These are phyloP conservation scores for Phytophthora constricta DNA, from an alignment of 352 stramenopile genomes.

Conservation along the genomic window DNA sequence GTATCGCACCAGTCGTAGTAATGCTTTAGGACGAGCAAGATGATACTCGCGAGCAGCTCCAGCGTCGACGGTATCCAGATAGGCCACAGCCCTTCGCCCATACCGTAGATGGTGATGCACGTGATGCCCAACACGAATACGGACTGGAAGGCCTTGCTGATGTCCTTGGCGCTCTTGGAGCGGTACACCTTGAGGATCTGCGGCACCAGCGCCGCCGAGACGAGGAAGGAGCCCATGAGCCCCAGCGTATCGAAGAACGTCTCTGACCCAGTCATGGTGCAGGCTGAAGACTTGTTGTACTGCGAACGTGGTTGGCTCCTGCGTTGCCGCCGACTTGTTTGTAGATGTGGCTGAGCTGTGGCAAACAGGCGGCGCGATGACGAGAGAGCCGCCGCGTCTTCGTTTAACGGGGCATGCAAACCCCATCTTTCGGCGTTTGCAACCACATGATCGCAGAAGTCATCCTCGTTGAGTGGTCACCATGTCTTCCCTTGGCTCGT, in stretches of 20 bases:
- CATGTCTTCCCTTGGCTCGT: conserved; percentile 22
- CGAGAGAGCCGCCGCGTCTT: no score
- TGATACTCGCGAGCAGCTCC: conserved; percentile 46
- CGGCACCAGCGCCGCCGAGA: conserved; percentile 61
- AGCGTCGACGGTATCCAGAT: conserved; percentile 63
- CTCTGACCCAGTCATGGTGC: conserved; percentile 33
- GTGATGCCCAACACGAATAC: conserved; percentile 54
- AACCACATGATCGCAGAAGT: conserved; percentile 11
- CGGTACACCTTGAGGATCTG: conserved; percentile 68
- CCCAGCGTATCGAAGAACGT: conserved; percentile 59
- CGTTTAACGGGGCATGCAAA: conserved; percentile 5
- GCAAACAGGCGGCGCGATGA: conserved; percentile 1
- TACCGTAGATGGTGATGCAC: conserved; percentile 54
- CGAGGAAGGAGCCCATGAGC: conserved; percentile 66
- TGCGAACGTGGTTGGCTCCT: conserved; percentile 17
- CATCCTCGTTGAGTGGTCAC: conserved; percentile 25
- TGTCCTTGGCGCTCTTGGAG: conserved; percentile 62
- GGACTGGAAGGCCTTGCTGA: conserved; percentile 58
- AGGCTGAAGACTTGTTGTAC: neutral
- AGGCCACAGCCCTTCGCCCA: conserved; percentile 58
- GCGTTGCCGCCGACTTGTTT: neutral
- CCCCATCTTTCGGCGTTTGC: neutral
- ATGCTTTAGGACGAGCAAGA: conserved; percentile 56
- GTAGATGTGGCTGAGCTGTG: conserved; percentile 3
- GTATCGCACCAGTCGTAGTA: conserved; percentile 44